Conservation (phyloP, 2,329 filamentous ascomycete species). For the Penicillium sp. region DNA sequence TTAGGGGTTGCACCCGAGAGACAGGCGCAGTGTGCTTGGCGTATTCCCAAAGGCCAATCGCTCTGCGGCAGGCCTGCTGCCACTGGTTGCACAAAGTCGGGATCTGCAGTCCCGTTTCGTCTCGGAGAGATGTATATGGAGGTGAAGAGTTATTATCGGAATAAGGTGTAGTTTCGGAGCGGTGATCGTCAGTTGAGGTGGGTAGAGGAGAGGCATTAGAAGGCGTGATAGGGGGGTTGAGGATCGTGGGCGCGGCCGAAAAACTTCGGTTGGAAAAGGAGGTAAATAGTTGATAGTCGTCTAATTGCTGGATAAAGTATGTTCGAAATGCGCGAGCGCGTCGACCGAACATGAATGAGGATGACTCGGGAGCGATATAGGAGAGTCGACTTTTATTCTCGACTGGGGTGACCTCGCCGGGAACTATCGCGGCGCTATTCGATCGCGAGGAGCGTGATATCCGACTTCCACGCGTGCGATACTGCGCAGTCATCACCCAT, state of each 20-base stretch:
- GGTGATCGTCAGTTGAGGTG: slow-evolving; percentile 17
- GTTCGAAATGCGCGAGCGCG: slow-evolving; percentile 41
- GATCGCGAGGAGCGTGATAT: slow-evolving; percentile 19
- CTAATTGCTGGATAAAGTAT: slow-evolving; percentile 38
- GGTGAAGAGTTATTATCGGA: slow-evolving; percentile 12
- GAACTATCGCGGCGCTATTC: slow-evolving; percentile 14
- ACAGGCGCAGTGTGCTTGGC: slow-evolving; percentile 6
- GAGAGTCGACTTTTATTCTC: slow-evolving; percentile 30
- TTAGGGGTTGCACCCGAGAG: slow-evolving; percentile 9
- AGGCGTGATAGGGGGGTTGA: slow-evolving; percentile 18
- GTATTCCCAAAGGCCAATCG: slow-evolving; percentile 23
- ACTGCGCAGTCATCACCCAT: slow-evolving; percentile 22
- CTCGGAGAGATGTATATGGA: slow-evolving; percentile 7
- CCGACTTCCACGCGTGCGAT: slow-evolving; percentile 29
- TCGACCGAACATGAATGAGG: slow-evolving; percentile 36
- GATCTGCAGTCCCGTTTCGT: slow-evolving; percentile 16
- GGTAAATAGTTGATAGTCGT: slow-evolving; percentile 35
- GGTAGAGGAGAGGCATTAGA: slow-evolving; percentile 23
- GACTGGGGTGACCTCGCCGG: slow-evolving; percentile 28
- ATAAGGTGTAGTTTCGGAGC: not conserved
- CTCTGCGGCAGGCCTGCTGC: slow-evolving; percentile 43
- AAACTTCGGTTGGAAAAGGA: slow-evolving; percentile 31
- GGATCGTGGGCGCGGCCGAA: slow-evolving; percentile 14
- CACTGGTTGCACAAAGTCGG: slow-evolving; percentile 30
- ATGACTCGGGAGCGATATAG: slow-evolving; percentile 26